Percentiles rank a stretch among this genome's conserved stretches.
Evolutionary conservation across 192 early-diverging fungal species (phyloP).

Genomic region (Gonapodya sp.): DNA sequence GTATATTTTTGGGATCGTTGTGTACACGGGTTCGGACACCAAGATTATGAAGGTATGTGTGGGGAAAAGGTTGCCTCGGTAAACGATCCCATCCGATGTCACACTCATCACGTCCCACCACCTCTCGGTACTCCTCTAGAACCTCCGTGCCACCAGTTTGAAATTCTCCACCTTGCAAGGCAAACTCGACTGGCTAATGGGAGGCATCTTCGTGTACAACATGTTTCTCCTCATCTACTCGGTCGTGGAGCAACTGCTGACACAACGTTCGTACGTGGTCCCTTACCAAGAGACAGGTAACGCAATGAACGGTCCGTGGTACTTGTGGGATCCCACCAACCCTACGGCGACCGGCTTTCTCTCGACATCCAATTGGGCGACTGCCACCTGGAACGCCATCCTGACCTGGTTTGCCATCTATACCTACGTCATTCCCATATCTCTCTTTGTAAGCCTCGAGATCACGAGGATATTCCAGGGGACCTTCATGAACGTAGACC

Average conservation of each 20-base stretch:
- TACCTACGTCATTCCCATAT: conserved; percentile 80
- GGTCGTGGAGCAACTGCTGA: conserved; percentile 34
- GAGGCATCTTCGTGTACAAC: conserved; percentile 35
- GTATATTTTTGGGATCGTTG: conserved; percentile 30
- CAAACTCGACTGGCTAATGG: conserved; percentile 67
- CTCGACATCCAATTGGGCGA: conserved; percentile 8
- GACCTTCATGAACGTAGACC: conserved; percentile 69
- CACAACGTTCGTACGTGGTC: conserved; percentile 38
- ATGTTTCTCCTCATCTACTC: conserved; percentile 53
- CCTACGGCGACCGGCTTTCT: conserved; percentile 14
- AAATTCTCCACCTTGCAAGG: conserved; percentile 12
- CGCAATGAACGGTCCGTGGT: conserved; percentile 33
- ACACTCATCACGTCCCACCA: not conserved
- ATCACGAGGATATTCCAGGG: conserved; percentile 64
- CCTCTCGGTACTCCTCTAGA: conserved; percentile 55
- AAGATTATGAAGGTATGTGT: conserved; percentile 39
- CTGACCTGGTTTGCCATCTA: conserved; percentile 72
- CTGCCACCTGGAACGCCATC: conserved; percentile 26
- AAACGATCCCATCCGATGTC: conserved; percentile 25
- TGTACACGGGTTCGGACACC: conserved; percentile 46
- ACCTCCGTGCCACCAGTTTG: conserved; percentile 23
- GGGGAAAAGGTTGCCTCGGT: not conserved
- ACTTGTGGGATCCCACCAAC: conserved; percentile 24
- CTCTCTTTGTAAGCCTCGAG: conserved; percentile 81
- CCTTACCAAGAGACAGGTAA: conserved; percentile 31